Percentiles rank a stretch among this genome's conserved stretches.
Conservation (phyloP, 2,329 filamentous ascomycete genomes). For the Phyllosticta paracitricarpa region DNA sequence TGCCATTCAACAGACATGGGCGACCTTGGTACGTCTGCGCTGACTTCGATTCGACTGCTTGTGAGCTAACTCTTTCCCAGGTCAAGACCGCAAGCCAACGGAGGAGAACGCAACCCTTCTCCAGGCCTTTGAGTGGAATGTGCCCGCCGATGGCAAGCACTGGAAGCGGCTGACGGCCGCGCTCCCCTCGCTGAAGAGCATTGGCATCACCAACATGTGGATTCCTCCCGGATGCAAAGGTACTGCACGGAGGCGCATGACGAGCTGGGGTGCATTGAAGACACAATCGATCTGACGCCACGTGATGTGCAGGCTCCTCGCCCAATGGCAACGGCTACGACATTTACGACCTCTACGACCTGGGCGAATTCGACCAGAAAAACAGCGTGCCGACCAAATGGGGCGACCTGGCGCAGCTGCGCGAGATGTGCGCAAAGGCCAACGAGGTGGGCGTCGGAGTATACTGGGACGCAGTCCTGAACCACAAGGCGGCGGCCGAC, state of each 20-base stretch:
- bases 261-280: neutral
- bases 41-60: neutral
- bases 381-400: constrained; percentile 55
- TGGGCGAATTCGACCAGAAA: constrained; percentile 66
- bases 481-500: constrained; percentile 63
- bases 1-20: neutral
- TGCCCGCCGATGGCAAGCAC: constrained; percentile 48
- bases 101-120: constrained; percentile 39
- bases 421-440: constrained; percentile 42
- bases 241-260: neutral
- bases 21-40: neutral
- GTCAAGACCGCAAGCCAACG: constrained; percentile 5
- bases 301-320: constrained; percentile 35
- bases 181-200: constrained; percentile 44
- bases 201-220: constrained; percentile 56
- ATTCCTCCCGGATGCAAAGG: constrained; percentile 66
- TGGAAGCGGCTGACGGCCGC: constrained; percentile 48
- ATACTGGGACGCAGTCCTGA: constrained; percentile 62
- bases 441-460: constrained; percentile 46
- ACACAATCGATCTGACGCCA: neutral
- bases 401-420: constrained; percentile 54
- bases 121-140: constrained; percentile 66
- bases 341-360: constrained; percentile 55
- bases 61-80: neutral
- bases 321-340: constrained; percentile 52